Evolutionary conservation across 306 rosid species (phyloP), one percentile per base, ranked within the genome.

Genomic region (Begonia loranthoides): DNA sequence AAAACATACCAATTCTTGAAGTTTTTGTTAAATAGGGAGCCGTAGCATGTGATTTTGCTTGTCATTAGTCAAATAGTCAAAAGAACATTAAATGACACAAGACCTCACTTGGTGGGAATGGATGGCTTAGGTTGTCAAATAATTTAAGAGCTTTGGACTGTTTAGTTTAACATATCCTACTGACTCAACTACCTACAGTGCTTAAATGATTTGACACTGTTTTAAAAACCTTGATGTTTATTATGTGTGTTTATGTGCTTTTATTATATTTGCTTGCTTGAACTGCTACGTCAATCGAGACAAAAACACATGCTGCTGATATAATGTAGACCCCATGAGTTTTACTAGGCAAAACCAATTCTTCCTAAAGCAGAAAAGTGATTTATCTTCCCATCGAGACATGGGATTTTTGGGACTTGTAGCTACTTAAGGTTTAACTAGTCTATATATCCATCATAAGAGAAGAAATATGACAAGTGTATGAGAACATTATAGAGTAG

Each of bases 301-400:
- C 73, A 54, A 68, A 64, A 66, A 50, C 70, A 61, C 57, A 68
- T 52, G 62, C 60, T 62, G 28, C 38, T 33, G 57, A 65, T 64
- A 66, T 49, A 17, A 28, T 51, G 61, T 51, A 52, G 60, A 56
- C 38, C 36, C 59, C 19, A 49, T 41, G 24, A 53, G 38, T 28
- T 49, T 56, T 52, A 19, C 2, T 19, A 19, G 1, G 36, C 6
- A 1, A 28, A 28, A 28, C 36, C 36, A 28, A 28, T 4, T 4
- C 36, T 28, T 28, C 1, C 8, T 0, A 28, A 28, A 28, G 1
- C 6, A 28, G 36, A 28, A 7, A 28, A 28, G 36, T 28, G 36
- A 8, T 28, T 28, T 4, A 28, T 28, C 36, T 28, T 28, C 36
- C 5, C 36, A 28, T 28, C 36, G 36, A 28, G 36, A 28, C 6